Percentiles rank a stretch among this genome's conserved stretches.
Conservation (phyloP, 2,329 filamentous ascomycete species). For the Coniochaeta ligniaria region DNA sequence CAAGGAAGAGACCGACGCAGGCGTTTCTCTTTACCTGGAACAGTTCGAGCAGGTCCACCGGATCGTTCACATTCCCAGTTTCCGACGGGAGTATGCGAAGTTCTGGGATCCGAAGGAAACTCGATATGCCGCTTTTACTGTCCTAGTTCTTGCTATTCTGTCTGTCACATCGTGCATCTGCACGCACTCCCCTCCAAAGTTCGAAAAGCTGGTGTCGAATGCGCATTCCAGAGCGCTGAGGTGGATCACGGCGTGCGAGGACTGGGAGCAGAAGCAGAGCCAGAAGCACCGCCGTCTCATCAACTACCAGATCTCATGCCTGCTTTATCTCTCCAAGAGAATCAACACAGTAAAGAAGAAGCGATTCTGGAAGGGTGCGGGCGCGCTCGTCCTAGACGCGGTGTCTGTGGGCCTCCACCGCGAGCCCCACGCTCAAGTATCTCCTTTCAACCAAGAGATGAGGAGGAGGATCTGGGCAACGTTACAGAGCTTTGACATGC, state of each 20-base stretch:
- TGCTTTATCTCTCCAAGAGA: conserved; percentile 53
- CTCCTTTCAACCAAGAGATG: conserved; percentile 56
- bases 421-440: conserved; percentile 50
- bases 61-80: conserved; percentile 52
- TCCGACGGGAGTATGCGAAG: conserved; percentile 45
- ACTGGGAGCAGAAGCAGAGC: conserved; percentile 48
- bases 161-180: conserved; percentile 48
- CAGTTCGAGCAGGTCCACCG: conserved; percentile 30
- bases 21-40: conserved; percentile 27
- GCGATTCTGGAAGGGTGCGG: conserved; percentile 52
- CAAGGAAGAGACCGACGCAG: conserved; percentile 21
- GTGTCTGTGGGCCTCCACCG: conserved; percentile 53
- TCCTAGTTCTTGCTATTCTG: conserved; percentile 52
- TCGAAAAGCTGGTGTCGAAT: conserved; percentile 51
- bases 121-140: conserved; percentile 47
- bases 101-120: conserved; percentile 43
- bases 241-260: conserved; percentile 49
- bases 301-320: conserved; percentile 53
- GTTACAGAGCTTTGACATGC: conserved; percentile 54
- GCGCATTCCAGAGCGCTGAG: conserved; percentile 46
- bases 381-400: conserved; percentile 48
- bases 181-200: conserved; percentile 39
- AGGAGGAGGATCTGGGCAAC: conserved; percentile 53
- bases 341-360: conserved; percentile 60
- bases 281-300: conserved; percentile 54